These are phyloP conservation scores for Clavispora phyllophila DNA, from an alignment of 805 yeast genomes.

Conservation along the genomic window DNA sequence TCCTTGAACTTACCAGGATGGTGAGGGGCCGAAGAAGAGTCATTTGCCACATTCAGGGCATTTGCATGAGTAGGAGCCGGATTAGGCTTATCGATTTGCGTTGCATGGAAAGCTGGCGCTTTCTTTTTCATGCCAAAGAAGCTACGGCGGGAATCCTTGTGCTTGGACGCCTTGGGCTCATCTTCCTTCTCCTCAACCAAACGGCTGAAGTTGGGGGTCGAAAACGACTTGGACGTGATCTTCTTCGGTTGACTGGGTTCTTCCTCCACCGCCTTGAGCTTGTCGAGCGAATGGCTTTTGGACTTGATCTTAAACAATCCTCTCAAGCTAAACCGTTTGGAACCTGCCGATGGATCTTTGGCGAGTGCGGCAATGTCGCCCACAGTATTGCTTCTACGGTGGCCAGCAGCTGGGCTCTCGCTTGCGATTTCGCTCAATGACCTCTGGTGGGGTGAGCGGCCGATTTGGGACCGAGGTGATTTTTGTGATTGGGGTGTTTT, in stretches of 20 bases:
- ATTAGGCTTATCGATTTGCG: not conserved
- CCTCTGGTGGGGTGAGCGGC: not conserved
- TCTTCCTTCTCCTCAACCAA: constrained; percentile 1
- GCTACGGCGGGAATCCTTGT: not conserved
- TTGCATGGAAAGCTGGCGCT: not conserved
- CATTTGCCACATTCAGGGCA: not conserved
- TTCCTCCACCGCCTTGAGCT: constrained; percentile 8
- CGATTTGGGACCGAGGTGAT: not conserved
- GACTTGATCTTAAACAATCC: constrained; percentile 35
- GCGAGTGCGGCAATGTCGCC: constrained; percentile 10
- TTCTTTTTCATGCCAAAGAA: not conserved
- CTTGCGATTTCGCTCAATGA: not conserved
- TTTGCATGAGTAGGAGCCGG: not conserved
- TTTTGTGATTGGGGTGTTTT: not conserved
- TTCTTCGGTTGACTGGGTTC: constrained; percentile 13
- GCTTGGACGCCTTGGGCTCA: not conserved
- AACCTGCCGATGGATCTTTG: constrained; percentile 5
- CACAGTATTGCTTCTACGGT: constrained; percentile 5
- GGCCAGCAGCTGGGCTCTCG: not conserved
- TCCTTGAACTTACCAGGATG: not conserved
- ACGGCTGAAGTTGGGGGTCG: constrained; percentile 25
- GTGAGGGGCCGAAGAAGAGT: not conserved
- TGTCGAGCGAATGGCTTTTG: constrained; percentile 21
- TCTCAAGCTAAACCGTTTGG: constrained; percentile 34
- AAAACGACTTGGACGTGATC: constrained; percentile 23